Conservation (phyloP, 2,329 filamentous ascomycete species). For the Calonectria pauciramosa region DNA sequence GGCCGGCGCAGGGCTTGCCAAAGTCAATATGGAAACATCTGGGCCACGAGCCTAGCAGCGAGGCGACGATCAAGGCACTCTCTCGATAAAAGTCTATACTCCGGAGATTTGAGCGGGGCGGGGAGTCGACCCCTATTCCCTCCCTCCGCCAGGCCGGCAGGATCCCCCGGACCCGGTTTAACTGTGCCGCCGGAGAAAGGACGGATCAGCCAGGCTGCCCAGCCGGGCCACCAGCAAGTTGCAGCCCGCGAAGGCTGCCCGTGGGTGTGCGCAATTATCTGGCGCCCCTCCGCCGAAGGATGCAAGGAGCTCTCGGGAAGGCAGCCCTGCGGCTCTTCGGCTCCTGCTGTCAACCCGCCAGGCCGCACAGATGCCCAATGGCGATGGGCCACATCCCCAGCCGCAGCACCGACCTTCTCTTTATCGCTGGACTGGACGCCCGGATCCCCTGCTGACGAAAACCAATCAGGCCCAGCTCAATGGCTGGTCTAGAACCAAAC, state of each 20-base stretch:
- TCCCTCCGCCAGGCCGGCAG: background rate
- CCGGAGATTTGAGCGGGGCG: conserved; percentile 4
- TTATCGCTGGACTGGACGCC: background rate
- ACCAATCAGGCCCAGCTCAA: background rate
- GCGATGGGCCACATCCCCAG: background rate
- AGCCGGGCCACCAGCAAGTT: background rate
- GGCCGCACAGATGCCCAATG: background rate
- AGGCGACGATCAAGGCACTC: background rate
- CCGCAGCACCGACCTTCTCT: background rate
- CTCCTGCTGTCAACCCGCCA: background rate
- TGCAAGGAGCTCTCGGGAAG: background rate
- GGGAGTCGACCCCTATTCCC: conserved; percentile 6
- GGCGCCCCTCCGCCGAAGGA: background rate
- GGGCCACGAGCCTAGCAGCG: background rate
- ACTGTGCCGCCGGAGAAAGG: background rate
- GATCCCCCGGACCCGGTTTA: background rate
- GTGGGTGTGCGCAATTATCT: background rate
- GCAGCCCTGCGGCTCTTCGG: background rate
- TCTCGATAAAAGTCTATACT: background rate
- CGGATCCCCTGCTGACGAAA: background rate
- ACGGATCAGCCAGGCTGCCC: background rate
- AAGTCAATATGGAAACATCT: conserved; percentile 2
- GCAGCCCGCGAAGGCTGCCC: background rate
- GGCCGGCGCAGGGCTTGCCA: background rate
- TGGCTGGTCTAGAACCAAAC: background rate